Evolutionary conservation across 2,329 filamentous ascomycete genomes (phyloP), one percentile per base, ranked within the genome.

Genomic region (Hypomyces rosellus): DNA sequence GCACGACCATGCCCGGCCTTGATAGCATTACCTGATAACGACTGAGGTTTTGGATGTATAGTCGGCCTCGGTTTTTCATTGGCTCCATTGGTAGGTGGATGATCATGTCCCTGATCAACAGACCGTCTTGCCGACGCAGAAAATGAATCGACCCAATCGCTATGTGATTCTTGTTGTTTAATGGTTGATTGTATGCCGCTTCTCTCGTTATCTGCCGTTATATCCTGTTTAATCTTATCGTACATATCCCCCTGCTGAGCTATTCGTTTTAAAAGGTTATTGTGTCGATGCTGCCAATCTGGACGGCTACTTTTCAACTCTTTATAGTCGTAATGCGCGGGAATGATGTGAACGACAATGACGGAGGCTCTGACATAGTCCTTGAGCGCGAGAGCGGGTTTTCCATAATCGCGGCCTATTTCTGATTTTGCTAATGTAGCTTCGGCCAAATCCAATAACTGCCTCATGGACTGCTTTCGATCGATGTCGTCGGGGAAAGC

Each of bases 361-460:
- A 90, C 84, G 53, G 80, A 90, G 11, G 91, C 88, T 55, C 85
- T 81, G 51, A 97, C 78, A 63, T 92, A 97, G 54, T 95, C 88
- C 56, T 86, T 81, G 49, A 95, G 85, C 3, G 91, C 91, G 36
- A 82, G 68, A 62, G 93, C 89, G 4, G 84, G 81, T 34, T 82
- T 75, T 22, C 80, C 73, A 68, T 87, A 85, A 54, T 80, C 78
- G 52, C 83, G 74, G 50, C 76, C 73, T 47, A 77, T 79, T 55
- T 82, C 78, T 36, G 88, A 85, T 59, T 80, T 76, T 53, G 75
- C 74, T 52, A 84, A 71, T 43, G 74, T 73, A 18, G 64, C 61
- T 59, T 85, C 76, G 47, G 75, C 80, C 39, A 68, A 63, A 41
- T 76, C 73, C 13, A 85, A 66, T 36, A 84, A 63, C 55, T 70